A percentile compares a stretch with the other conserved stretches of the same genome.
Evolutionary conservation across 2,329 filamentous ascomycete genomes (phyloP).

Genomic region (Aspergillus oerlinghausenensis): DNA sequence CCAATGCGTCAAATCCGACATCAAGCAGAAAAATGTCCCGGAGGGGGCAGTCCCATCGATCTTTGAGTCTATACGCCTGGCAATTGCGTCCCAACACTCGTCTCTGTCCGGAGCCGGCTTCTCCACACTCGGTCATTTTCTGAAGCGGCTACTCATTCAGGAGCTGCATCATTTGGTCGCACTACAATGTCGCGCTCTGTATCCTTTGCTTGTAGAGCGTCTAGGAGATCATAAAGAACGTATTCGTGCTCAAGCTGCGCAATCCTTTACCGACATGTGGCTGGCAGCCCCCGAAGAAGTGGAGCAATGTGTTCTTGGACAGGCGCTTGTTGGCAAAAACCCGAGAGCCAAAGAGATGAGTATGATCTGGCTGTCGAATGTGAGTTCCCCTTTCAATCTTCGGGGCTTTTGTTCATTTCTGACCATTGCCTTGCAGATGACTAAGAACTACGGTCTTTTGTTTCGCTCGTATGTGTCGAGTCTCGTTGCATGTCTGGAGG

Average conservation of each 20-base stretch:
- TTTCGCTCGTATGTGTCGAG: conserved; percentile 79
- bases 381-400: conserved; percentile 34
- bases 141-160: conserved; percentile 81
- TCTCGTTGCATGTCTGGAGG: conserved; percentile 82
- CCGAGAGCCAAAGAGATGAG: conserved; percentile 77
- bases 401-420: conserved; percentile 2
- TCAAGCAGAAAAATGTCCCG: conserved; percentile 89
- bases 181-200: conserved; percentile 63
- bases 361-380: conserved; percentile 79
- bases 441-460: conserved; percentile 69
- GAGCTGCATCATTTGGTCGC: conserved; percentile 69
- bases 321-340: conserved; percentile 74
- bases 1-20: conserved; percentile 73
- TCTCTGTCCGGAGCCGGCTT: conserved; percentile 77
- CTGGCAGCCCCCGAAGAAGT: conserved; percentile 65
- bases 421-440: conserved; percentile 55
- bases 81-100: conserved; percentile 71
- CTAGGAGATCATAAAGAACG: conserved; percentile 87
- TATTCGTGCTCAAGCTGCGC: conserved; percentile 67
- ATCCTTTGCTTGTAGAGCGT: conserved; percentile 74
- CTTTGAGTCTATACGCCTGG: conserved; percentile 75
- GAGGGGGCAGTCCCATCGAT: conserved; percentile 65
- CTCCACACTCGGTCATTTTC: conserved; percentile 78
- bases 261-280: conserved; percentile 75
- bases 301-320: conserved; percentile 73